Evolutionary conservation across 139 green algal genomes (phyloP), one percentile per base, ranked within the genome.

Genomic region (Chlamydomonas eustigma): DNA sequence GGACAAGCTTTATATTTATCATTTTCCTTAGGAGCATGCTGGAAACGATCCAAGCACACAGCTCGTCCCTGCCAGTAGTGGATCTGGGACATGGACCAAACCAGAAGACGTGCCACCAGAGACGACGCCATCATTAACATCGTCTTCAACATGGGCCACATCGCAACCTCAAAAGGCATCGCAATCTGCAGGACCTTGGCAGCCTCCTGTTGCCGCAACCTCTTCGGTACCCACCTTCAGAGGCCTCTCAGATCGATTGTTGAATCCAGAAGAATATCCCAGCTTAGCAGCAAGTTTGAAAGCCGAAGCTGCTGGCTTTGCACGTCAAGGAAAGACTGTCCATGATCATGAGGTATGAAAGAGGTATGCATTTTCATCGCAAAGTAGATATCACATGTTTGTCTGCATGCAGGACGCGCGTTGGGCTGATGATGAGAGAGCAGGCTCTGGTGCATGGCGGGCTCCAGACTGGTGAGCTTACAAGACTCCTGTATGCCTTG

Each of bases 251-350:
- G 81, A 85, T 67, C 77, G 86, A 2, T 78, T 80, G 18, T 78
- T 94, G 1, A 94, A 92, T 75, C 84, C 85, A 0, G 81, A 85
- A 33, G 90, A 94, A 76, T 94, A 91, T 63, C 90, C 90, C 32
- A 91, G 79, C 38, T 72, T 94, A 5, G 86, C 84, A 67, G 86
- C 86, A 0, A 86, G 83, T 31, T 83, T 83, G 18, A 80, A 73
- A 50, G 64, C 39, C 8, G 75, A 31, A 66, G 72, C 31, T 71
- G 44, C 44, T 58, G 44, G 39, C 44, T 5, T 72, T 32, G 64
- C 35, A 35, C 38, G 64, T 37, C 30, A 69, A 22, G 58, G 58
- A 24, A 69, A 69, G 58, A 69, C 50, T 63, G 50, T 18, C 18
- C 22, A 63, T 63, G 50, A 68, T 30, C 6, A 30, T 30, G 34